phyloP scores from a whole-genome alignment of 2,329 filamentous ascomycete genomes.

The Exophiala sp. region DNA sequence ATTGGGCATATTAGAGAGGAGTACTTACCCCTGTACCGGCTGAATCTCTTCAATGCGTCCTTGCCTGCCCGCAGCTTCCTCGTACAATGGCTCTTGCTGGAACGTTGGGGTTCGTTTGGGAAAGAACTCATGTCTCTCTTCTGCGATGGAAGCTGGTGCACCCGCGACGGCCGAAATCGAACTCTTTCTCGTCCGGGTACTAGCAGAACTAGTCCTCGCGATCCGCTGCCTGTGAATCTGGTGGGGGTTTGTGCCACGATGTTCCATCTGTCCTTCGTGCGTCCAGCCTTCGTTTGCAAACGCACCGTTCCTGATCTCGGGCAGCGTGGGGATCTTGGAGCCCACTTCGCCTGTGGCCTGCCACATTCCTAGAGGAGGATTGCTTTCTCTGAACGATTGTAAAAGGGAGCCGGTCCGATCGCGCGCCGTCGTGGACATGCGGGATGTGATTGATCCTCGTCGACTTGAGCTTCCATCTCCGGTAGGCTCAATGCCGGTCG shows the following conservation, averaged over 20 bases:
- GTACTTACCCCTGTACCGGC: slow-evolving; percentile 3
- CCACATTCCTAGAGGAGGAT: slow-evolving; percentile 34
- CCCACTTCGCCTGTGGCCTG: slow-evolving; percentile 34
- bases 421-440: slow-evolving; percentile 13
- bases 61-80: slow-evolving; percentile 11
- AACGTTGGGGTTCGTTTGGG: slow-evolving; percentile 13
- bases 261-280: slow-evolving; percentile 32
- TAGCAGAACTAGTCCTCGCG: slow-evolving; percentile 28
- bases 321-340: slow-evolving; percentile 32
- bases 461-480: background rate
- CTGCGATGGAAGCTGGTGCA: slow-evolving; percentile 14
- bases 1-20: background rate
- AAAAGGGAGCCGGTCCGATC: slow-evolving; percentile 23
- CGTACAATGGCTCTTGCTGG: slow-evolving; percentile 6
- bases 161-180: slow-evolving; percentile 7
- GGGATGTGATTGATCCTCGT: slow-evolving; percentile 8
- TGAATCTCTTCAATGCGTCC: slow-evolving; percentile 7
- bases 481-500: background rate
- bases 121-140: slow-evolving; percentile 25
- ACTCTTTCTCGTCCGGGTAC: slow-evolving; percentile 24
- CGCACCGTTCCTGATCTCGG: slow-evolving; percentile 32
- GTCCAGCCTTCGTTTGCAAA: slow-evolving; percentile 33
- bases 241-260: slow-evolving; percentile 30
- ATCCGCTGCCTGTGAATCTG: slow-evolving; percentile 31
- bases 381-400: slow-evolving; percentile 31